These are phyloP conservation scores for Suillus paluster DNA, from an alignment of 768 basidiomycete species.

Conservation along the genomic window DNA sequence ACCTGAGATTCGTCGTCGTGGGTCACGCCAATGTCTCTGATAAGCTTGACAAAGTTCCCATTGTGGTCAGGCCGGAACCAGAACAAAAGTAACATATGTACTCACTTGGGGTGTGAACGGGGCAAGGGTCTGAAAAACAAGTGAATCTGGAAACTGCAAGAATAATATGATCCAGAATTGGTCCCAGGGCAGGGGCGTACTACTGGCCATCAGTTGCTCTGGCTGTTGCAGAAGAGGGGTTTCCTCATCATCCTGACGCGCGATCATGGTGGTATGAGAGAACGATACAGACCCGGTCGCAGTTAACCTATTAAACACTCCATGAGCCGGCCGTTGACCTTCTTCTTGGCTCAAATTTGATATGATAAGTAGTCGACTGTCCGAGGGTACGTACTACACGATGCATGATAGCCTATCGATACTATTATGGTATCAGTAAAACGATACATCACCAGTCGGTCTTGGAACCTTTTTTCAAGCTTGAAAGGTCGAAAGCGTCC, in stretches of 20 bases:
- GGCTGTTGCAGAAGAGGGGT: conserved; percentile 49
- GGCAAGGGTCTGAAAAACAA: conserved; percentile 71
- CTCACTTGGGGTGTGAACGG: conserved; percentile 70
- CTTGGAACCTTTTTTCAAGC: background rate
- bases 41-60: conserved; percentile 4
- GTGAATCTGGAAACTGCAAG: conserved; percentile 71
- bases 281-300: conserved; percentile 1
- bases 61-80: background rate
- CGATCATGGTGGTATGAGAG: conserved; percentile 26
- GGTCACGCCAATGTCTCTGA: conserved; percentile 29
- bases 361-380: background rate
- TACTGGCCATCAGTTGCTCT: conserved; percentile 22
- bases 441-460: no score
- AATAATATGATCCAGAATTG: conserved; percentile 68
- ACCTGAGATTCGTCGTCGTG: conserved; percentile 44
- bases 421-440: no score
- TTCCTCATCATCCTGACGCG: conserved; percentile 48
- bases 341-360: background rate
- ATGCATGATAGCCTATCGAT: no score
- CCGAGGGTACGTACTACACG: background rate
- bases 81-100: background rate
- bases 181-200: conserved; percentile 61
- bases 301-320: background rate
- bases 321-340: background rate
- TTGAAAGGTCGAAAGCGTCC: no score